Base-by-base conservation (phyloP, 176 grass and related monocot genomes). In the Bolboschoenus planiculmis region DNA sequence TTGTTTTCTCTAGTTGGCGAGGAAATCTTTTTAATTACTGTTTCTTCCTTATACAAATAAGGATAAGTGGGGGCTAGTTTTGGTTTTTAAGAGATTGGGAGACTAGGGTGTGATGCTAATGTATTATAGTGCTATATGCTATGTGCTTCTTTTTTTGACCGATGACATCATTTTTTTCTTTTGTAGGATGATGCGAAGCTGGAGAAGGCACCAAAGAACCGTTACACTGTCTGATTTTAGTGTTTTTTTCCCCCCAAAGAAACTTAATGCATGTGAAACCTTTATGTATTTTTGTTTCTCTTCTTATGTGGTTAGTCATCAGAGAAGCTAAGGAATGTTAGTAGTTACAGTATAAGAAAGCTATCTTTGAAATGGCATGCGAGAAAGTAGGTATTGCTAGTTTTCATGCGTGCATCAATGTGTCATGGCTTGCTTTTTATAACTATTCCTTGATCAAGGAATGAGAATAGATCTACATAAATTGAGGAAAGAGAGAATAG, bases 131-230 rank as follows among this genome's bases (percentile, higher is more conserved):
- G 0, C 16, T 83, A n/a, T 56, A 3, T 26, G 47, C 4, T 16
- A 57, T 39, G 59, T 60, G 34, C 27, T 21, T 36, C 18, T 4
- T 80, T 85, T 50, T 65, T 61, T 89, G 44, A 77, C 72, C 43
- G 1, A 23, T 43, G 78, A 26, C 6, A 87, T 40, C 0, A n/a
- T 0, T 15, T 59, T 4, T 16, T 54, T 80, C 50, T 55, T 73
- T 85, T 84, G 93, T 87, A 97, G 1, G 94, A 97, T 80, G 94
- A 87, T 14, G 91, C 72, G 31, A 94, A 63, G 82, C 18, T 26
- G 9, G 91, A 90, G 1, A 97, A 94, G 77, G 42, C 33, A 23
- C 63, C 34, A 0, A 97, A 89, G 87, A 97, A 92, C 78, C 92
- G 91, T 26, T 97, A 92, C 68, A 92, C 84, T 0, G 77, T 90